phyloP scores from a whole-genome alignment of 345 rosid species.

The Lumnitzera littorea region DNA sequence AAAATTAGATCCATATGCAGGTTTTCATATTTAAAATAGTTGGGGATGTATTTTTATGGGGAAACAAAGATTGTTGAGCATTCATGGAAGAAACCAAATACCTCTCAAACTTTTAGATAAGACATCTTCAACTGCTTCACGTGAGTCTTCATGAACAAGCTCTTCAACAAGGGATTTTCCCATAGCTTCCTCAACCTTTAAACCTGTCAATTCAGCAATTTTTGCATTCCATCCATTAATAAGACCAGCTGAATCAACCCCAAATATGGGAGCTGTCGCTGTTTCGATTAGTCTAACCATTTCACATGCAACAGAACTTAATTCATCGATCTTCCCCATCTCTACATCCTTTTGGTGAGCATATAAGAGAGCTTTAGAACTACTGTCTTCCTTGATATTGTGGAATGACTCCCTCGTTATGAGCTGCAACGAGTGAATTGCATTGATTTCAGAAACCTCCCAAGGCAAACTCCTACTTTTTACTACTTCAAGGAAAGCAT shows the following conservation, averaged over 20 bases:
- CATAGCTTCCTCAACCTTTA: conserved; percentile 53
- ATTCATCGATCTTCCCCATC: conserved; percentile 39
- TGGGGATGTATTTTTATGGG: too few species aligned
- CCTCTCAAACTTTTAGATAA: conserved; percentile 65
- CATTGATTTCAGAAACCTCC: conserved; percentile 77
- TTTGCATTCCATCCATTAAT: conserved; percentile 85
- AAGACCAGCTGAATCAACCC: conserved; percentile 65
- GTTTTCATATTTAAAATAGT: too few species aligned
- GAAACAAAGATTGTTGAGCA: too few species aligned
- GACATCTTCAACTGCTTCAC: conserved; percentile 31
- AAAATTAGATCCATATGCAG: too few species aligned
- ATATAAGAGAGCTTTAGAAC: conserved; percentile 27
- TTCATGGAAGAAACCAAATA: conserved; percentile 9
- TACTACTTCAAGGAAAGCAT: conserved; percentile 74
- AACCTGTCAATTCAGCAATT: conserved; percentile 64
- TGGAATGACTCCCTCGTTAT: conserved; percentile 64
- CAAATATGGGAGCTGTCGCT: conserved; percentile 78
- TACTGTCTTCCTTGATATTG: conserved; percentile 29
- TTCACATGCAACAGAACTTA: conserved; percentile 67
- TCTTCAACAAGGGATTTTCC: conserved; percentile 62
- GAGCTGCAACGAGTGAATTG: conserved; percentile 70
- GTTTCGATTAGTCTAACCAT: conserved; percentile 88
- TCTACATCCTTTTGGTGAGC: conserved; percentile 17
- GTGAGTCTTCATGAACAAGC: conserved; percentile 61
- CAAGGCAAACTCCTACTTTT: conserved; percentile 72